Evolutionary conservation across 2,329 filamentous ascomycete genomes (phyloP), one percentile per base, ranked within the genome.

Genomic region (Colletotrichum sp.): DNA sequence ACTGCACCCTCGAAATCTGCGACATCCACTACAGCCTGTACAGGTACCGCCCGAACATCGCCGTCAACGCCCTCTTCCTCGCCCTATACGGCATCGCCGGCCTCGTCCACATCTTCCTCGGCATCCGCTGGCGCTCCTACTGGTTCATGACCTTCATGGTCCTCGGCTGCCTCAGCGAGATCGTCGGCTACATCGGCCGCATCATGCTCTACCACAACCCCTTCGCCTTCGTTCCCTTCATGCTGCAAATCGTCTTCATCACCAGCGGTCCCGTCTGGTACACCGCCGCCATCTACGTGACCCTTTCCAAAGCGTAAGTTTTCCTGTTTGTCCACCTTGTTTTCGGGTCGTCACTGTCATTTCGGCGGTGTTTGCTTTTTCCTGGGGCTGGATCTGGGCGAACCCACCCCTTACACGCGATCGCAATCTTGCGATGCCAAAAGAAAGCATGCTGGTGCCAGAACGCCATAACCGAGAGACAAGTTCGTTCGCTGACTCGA

Each of bases 231-330:
- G 80, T 81, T 15, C 91, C 88, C 9, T 95, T 94, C 81, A 88
- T 94, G 81, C 88, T 93, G n/a, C 91, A 94, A 81, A 93, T 93
- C 78, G 89, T 82, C 76, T 92, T 90, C 82, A 86, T 94, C 67
- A 93, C 91, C 6, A 82, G 83, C 76, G 86, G 84, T 12, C 86
- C 86, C 69, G 85, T 87, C 76, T 87, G 85, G 78, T 87, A 91
- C 89, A 78, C 90, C 32, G 93, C 92, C 1, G 91, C 91, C 75
- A 92, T 94, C 80, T 95, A 94, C 81, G 89, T 94, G 70, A 93
- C 91, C 34, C 87, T 93, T 34, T 84, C 83, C 78, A 85, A 85
- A 77, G 79, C 83, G 84, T 86, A 62, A 78, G 82, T 78, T 30
- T 55, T 24, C 1, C 4, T 9, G n/a, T 26, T 44, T 9, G 8